Conservation (phyloP, 148 eudicot genomes). For the Spergularia marina region DNA sequence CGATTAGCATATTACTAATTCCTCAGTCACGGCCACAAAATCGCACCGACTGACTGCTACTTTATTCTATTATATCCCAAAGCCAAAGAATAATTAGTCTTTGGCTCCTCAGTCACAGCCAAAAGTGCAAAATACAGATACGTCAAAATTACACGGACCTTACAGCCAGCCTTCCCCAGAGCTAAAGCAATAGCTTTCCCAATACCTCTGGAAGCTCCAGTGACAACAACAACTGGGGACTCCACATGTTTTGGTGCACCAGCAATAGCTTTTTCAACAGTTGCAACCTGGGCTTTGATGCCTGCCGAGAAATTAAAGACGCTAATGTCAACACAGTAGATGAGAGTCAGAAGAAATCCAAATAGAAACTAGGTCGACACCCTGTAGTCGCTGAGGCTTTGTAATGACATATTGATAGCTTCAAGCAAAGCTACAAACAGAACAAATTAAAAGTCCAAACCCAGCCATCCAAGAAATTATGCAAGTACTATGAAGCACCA, state of each 20-base stretch:
- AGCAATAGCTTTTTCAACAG: slow-evolving; percentile 52
- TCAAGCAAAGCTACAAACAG: neutral
- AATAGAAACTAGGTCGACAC: neutral
- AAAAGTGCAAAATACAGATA: neutral
- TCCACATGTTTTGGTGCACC: slow-evolving; percentile 43
- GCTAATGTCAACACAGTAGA: neutral
- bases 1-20: neutral
- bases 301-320: slow-evolving; percentile 33
- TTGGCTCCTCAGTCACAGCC: too few relatives aligned
- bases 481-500: neutral
- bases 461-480: neutral
- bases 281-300: slow-evolving; percentile 61
- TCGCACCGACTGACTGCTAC: too few relatives aligned
- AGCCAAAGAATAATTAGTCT: too few relatives aligned
- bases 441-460: neutral
- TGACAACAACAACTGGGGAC: slow-evolving; percentile 84
- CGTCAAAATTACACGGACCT: slow-evolving; percentile 38
- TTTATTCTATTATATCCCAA: too few relatives aligned
- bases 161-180: slow-evolving; percentile 92
- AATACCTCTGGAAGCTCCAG: slow-evolving; percentile 97
- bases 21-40: neutral
- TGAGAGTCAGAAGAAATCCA: neutral
- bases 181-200: slow-evolving; percentile 86
- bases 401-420: neutral
- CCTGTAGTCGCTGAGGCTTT: neutral